Evolutionary conservation across 1,284 basidiomycete species (phyloP), one percentile per base, ranked within the genome.

Genomic region (Heterobasidion irregulare): DNA sequence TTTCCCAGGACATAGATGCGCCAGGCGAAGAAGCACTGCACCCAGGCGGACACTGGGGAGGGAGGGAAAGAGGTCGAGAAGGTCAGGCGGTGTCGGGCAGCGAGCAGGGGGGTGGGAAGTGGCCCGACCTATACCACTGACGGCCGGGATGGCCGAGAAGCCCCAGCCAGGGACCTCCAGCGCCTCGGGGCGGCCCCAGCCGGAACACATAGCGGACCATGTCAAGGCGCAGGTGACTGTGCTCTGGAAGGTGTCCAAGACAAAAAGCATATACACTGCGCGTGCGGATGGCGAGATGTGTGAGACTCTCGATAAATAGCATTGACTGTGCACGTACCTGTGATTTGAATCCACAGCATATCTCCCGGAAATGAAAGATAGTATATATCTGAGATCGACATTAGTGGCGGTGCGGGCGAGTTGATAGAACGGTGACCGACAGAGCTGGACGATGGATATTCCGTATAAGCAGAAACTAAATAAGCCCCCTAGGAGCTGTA

Each of bases 1-100:
- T 26, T 26, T 7, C 52, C 43, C 18, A 53, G 52, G 19, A 34
- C n/a, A 12, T 34, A 19, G 15, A 59, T 55, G 19, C 58, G 58
- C 58, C 58, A 59, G 6, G 46, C 48, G 48, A 56, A 59, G 52
- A 59, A 59, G 15, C 41, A 9, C 34, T 59, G 58, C 15, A 57
- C 57, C 54, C 55, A 50, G 6, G 38, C 47, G 15, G 54, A 47
- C 46, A 58, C 58, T 59, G 32, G n/a, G 15, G 18, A 16, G 10
- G 45, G 15, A n/a, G 15, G 4, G 43, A 44, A 19, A 54, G 32
- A 19, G 52, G 46, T 35, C n/a, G 4, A 41, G 38, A 6, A 26
- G 6, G 4, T 26, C 4, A 26, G 26, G 5, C 26, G 26, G 26
- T 26, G 26, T 5, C 26, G 26, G 26, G 26, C 26, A 26, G 4